Evolutionary conservation across 441 rosid genomes (phyloP).

Genomic region (Corymbia calophylla): DNA sequence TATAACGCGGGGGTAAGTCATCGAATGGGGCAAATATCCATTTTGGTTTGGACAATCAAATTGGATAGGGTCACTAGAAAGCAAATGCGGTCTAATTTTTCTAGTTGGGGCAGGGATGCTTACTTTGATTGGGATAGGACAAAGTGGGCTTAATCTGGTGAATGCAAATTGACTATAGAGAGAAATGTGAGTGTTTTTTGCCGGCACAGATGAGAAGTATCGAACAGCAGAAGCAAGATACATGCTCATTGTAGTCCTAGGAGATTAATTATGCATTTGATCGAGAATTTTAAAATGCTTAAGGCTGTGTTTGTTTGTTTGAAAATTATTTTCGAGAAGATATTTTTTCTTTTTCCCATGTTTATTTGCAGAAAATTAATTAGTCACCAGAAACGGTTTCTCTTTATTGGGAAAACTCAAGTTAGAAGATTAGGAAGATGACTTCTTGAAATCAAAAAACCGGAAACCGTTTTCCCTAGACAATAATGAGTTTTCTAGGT

Average conservation of each 20-base stretch:
- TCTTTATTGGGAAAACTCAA: background rate
- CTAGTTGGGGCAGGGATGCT: background rate
- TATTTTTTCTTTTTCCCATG: background rate
- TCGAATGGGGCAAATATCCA: background rate
- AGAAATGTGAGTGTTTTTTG: background rate
- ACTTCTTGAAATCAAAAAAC: background rate
- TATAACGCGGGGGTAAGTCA: too few species aligned
- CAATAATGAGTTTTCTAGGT: background rate
- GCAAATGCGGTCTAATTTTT: background rate
- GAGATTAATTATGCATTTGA: background rate
- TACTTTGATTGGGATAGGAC: background rate
- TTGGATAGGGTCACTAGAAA: background rate
- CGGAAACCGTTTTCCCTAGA: background rate
- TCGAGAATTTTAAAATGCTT: background rate
- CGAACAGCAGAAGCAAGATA: background rate
- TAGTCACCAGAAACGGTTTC: background rate
- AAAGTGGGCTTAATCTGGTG: background rate
- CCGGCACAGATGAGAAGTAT: too few species aligned
- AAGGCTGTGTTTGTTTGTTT: background rate
- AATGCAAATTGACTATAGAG: background rate
- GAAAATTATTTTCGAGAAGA: too few species aligned
- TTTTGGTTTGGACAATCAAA: background rate
- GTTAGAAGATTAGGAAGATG: background rate
- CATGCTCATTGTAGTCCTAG: background rate
- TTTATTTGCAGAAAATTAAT: background rate